These are phyloP conservation scores for Tulasnella sp. DNA, from an alignment of 768 basidiomycete genomes.

Conservation along the genomic window DNA sequence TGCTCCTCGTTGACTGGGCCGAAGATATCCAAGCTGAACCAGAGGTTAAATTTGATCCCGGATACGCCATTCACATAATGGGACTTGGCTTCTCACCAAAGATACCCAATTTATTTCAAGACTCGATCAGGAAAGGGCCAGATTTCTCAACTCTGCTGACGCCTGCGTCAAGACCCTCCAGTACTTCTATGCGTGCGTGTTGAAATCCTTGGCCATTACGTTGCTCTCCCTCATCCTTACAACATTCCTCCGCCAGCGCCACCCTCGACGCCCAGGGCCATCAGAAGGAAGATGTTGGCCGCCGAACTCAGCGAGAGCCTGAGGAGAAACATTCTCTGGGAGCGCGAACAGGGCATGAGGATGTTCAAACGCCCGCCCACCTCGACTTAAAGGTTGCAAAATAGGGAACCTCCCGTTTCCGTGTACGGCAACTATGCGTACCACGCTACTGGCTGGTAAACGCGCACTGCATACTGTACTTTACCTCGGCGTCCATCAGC, in stretches of 20 bases:
- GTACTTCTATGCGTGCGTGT: too few relatives aligned
- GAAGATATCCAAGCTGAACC: too few relatives aligned
- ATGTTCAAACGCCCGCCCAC: not conserved
- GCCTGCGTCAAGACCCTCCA: too few relatives aligned
- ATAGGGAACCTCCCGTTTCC: constrained; percentile 25
- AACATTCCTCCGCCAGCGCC: constrained; percentile 66
- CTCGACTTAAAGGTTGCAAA: constrained; percentile 19
- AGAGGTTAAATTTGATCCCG: too few relatives aligned
- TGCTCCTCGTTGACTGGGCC: too few relatives aligned
- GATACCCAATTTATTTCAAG: too few relatives aligned
- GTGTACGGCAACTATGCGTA: constrained; percentile 33
- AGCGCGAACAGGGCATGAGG: constrained; percentile 42
- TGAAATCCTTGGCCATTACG: too few relatives aligned
- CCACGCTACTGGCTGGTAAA: constrained; percentile 36
- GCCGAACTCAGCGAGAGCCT: constrained; percentile 86
- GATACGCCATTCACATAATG: too few relatives aligned
- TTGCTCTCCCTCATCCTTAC: constrained; percentile 55
- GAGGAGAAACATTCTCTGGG: constrained; percentile 80
- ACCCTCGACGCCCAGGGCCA: constrained; percentile 84
- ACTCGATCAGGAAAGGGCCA: too few relatives aligned
- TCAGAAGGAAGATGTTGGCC: constrained; percentile 78
- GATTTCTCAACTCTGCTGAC: too few relatives aligned
- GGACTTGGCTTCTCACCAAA: too few relatives aligned
- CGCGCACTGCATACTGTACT: not conserved
- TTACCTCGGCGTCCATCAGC: constrained; percentile 3